Evolutionary conservation across 345 rosid genomes (phyloP), one percentile per base, ranked within the genome.

Genomic region (Trapa incisa): DNA sequence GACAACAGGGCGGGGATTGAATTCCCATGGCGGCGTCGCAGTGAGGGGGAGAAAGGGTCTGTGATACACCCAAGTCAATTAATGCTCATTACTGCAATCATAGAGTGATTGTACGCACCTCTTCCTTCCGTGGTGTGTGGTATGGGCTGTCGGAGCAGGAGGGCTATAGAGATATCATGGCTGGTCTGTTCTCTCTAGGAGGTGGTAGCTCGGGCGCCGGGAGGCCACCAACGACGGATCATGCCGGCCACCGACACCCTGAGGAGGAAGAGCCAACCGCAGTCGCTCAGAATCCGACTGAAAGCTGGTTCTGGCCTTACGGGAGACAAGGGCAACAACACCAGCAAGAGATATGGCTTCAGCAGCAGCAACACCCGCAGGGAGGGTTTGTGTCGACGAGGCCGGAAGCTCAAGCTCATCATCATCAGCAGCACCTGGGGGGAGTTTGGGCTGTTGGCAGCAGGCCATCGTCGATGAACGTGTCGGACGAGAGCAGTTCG

Each of bases 181-280:
- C 85, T 63, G 79, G 82, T 15, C 33, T 81, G 35, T 78, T 81
- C 76, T 76, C 85, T 12, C 67, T 81, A 78, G 78, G 78, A 32
- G 76, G 72, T 33, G 68, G 76, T 47, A 36, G 76, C 56, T 54
- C 65, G 36, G 33, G 67, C 43, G 52, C 64, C 71, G 37, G 47
- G 35, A 8, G 63, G 63, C 5, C 38, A 0, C 37, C 63, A 13
- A 0, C 60, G 60, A n/a, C 60, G 9, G 60, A 54, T 54, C 63
- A 58, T 8, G 11, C 37, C 63, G 37, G 32, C 37, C 63, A 4
- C 37, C 37, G 63, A 22, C 29, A 22, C 14, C 37, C 63, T 1
- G 63, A 58, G 15, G 38, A 58, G 37, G 63, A 32, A 35, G 62
- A 57, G 35, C 5, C 37, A 12, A 15, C 15, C 38, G 2, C 38